These are phyloP conservation scores for Cyclocybe aegerita DNA, from an alignment of 768 basidiomycete genomes.

Conservation along the genomic window DNA sequence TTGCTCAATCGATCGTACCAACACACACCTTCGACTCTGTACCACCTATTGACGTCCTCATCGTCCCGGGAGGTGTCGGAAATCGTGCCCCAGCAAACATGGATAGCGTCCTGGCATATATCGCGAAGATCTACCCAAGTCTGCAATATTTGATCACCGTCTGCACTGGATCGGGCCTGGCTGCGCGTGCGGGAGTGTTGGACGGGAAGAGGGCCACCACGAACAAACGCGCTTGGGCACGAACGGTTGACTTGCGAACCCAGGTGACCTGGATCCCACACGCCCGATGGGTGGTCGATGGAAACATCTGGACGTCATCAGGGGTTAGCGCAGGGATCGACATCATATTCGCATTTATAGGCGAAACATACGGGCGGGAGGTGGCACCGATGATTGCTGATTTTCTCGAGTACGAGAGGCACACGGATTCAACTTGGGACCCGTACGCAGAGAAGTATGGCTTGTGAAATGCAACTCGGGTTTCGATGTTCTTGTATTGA, in stretches of 20 bases:
- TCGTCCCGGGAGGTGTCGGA: constrained; percentile 29
- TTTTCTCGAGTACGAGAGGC: constrained; percentile 38
- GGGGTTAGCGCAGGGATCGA: constrained; percentile 48
- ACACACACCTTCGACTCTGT: constrained; percentile 37
- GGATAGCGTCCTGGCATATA: constrained; percentile 28
- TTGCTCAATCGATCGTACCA: constrained; percentile 33
- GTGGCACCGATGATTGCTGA: constrained; percentile 29
- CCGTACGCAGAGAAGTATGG: constrained; percentile 36
- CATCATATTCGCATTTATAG: constrained; percentile 35
- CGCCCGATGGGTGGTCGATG: constrained; percentile 49
- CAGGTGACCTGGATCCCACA: constrained; percentile 42
- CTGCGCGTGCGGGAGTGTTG: constrained; percentile 38
- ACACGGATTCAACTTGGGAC: constrained; percentile 35
- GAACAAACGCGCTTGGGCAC: constrained; percentile 36
- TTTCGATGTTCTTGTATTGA: no score
- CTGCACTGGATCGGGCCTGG: constrained; percentile 40
- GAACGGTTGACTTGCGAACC: constrained; percentile 20
- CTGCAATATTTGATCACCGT: constrained; percentile 42
- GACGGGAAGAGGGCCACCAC: constrained; percentile 44
- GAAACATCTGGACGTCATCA: constrained; percentile 48
- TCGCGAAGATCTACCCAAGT: constrained; percentile 30
- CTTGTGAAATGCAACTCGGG: constrained; percentile 6
- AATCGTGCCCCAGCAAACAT: constrained; percentile 21
- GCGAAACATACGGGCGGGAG: constrained; percentile 33
- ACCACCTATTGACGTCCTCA: constrained; percentile 36